These are phyloP conservation scores for Beauveria sp. DNA, from an alignment of 2,329 filamentous ascomycete genomes.

Conservation along the genomic window DNA sequence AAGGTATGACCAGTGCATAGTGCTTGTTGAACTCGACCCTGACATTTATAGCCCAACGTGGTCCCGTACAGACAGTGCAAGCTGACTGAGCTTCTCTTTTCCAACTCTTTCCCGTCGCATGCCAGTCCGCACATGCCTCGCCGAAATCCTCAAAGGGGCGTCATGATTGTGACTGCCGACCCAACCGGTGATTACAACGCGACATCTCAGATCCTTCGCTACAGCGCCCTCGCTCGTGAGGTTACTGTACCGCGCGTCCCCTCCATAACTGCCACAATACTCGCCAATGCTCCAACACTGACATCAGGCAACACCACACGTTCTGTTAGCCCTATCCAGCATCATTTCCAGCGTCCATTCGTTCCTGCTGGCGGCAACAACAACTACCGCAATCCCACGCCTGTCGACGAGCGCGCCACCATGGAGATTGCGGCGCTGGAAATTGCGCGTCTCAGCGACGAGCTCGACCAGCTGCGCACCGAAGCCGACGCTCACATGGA, in stretches of 20 bases:
- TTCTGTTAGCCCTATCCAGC: slow-evolving; percentile 23
- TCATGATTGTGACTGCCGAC: slow-evolving; percentile 96
- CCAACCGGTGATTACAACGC: slow-evolving; percentile 92
- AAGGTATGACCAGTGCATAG: slow-evolving; percentile 47
- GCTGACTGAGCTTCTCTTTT: slow-evolving; percentile 76
- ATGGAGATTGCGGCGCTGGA: slow-evolving; percentile 77
- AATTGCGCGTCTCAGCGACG: slow-evolving; percentile 63
- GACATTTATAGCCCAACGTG: slow-evolving; percentile 50
- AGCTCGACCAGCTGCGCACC: slow-evolving; percentile 66
- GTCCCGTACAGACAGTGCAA: slow-evolving; percentile 81
- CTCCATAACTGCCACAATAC: slow-evolving; percentile 68
- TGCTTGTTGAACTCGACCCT: slow-evolving; percentile 3
- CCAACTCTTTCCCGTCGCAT: slow-evolving; percentile 73
- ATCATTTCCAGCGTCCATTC: slow-evolving; percentile 30
- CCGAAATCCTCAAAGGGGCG: slow-evolving; percentile 72
- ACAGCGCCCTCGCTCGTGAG: slow-evolving; percentile 86
- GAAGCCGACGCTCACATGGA: slow-evolving; percentile 65
- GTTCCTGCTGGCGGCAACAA: slow-evolving; percentile 28
- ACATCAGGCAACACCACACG: slow-evolving; percentile 17
- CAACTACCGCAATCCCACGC: slow-evolving; percentile 32
- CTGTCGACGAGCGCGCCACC: slow-evolving; percentile 53
- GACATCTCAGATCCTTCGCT: slow-evolving; percentile 90
- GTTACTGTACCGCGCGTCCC: slow-evolving; percentile 86
- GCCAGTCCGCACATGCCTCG: slow-evolving; percentile 31
- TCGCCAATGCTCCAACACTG: slow-evolving; percentile 27